A percentile compares a stretch with the other conserved stretches of the same genome.
Conservation (phyloP, 202 grass and related monocot genomes). For the Setaria italica region DNA sequence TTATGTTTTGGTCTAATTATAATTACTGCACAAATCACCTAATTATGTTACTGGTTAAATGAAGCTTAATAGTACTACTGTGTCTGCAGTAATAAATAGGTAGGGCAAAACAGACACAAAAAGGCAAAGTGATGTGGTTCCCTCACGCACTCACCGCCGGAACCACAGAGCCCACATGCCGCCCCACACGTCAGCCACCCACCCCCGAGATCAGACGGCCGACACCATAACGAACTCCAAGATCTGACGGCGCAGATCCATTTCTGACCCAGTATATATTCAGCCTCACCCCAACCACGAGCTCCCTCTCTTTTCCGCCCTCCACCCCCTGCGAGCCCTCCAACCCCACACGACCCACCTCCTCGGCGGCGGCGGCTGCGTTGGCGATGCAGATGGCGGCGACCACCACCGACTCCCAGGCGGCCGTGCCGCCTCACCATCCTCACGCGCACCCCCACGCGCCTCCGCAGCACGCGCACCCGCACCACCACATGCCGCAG, state of each 20-base stretch:
- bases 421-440: constrained; percentile 44
- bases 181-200: constrained; percentile 38
- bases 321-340: constrained; percentile 37
- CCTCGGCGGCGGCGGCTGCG: constrained; percentile 44
- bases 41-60: not conserved
- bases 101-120: not conserved
- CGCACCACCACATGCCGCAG: constrained; percentile 54
- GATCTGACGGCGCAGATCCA: constrained; percentile 52
- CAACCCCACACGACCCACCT: constrained; percentile 44
- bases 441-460: constrained; percentile 36
- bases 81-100: not conserved
- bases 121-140: not conserved
- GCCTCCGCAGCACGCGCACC: constrained; percentile 43
- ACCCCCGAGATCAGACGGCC: constrained; percentile 34
- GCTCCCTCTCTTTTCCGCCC: constrained; percentile 56
- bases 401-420: constrained; percentile 46
- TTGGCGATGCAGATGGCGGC: constrained; percentile 65
- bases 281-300: constrained; percentile 41
- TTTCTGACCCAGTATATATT: constrained; percentile 30
- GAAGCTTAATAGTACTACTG: not conserved
- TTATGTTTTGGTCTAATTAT: not conserved
- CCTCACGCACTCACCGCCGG: not conserved
- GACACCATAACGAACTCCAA: constrained; percentile 1
- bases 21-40: too few species aligned
- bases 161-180: not conserved